A percentile compares a stretch with the other conserved stretches of the same genome.
These are phyloP conservation scores for Penicillium diatomitis DNA, from an alignment of 495 filamentous ascomycete genomes.

Conservation along the genomic window DNA sequence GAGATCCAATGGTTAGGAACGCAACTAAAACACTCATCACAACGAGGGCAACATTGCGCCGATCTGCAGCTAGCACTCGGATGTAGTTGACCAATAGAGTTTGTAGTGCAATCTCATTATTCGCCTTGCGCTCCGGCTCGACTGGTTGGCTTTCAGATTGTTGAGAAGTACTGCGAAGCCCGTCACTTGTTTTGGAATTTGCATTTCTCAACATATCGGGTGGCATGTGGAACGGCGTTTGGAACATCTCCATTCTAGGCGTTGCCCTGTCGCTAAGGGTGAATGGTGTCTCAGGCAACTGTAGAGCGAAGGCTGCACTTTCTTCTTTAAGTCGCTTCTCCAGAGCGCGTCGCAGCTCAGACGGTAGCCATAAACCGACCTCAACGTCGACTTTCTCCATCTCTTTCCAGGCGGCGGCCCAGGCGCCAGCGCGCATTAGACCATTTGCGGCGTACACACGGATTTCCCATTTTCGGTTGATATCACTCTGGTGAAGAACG, in stretches of 20 bases:
- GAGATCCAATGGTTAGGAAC: slow-evolving; percentile 36
- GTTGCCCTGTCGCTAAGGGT: slow-evolving; percentile 6
- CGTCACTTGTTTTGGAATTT: slow-evolving; percentile 1
- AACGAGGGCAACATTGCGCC: slow-evolving; percentile 60
- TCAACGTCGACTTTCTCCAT: slow-evolving; percentile 98
- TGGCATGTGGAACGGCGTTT: slow-evolving; percentile 4
- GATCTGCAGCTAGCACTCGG: slow-evolving; percentile 56
- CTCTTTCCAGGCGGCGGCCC: slow-evolving; percentile 88
- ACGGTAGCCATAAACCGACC: slow-evolving; percentile 62
- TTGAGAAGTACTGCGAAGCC: not conserved
- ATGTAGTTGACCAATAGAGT: slow-evolving; percentile 62
- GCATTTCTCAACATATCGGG: slow-evolving; percentile 2
- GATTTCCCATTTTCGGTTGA: slow-evolving; percentile 63
- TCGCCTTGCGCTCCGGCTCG: not conserved
- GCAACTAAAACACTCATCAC: slow-evolving; percentile 51
- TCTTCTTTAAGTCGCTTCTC: slow-evolving; percentile 31
- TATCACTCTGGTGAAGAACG: slow-evolving; percentile 40
- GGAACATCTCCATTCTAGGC: slow-evolving; percentile 4
- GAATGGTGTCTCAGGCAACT: not conserved
- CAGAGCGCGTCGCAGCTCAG: slow-evolving; percentile 38
- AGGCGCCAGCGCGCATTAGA: slow-evolving; percentile 82
- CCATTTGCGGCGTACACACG: slow-evolving; percentile 91
- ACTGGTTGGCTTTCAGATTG: not conserved
- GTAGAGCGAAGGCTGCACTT: slow-evolving; percentile 1
- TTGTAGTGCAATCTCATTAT: slow-evolving; percentile 36